phyloP scores from a whole-genome alignment of 208 protist species.

The Trypanosoma avium region DNA sequence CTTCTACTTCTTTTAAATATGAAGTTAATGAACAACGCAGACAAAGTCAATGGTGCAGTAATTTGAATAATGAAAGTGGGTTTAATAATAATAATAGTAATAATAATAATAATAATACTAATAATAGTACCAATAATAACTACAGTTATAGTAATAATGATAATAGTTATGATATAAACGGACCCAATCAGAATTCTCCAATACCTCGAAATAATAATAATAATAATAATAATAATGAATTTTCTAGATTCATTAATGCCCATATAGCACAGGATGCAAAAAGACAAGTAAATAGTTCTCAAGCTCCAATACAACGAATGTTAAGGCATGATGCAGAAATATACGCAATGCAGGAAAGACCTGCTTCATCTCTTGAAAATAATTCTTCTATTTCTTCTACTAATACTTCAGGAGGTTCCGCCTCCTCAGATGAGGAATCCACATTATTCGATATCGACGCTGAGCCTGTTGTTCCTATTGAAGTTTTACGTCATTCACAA shows the following conservation, averaged over 20 bases:
- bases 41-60: too few relatives aligned
- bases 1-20: too few relatives aligned
- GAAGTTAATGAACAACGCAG: too few relatives aligned
- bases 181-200: too few relatives aligned
- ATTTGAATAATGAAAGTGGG: not conserved
- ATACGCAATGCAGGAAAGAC: not conserved
- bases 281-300: not conserved
- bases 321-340: not conserved
- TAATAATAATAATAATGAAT: too few relatives aligned
- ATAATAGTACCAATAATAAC: not conserved
- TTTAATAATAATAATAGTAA: conserved; percentile 5
- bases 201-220: too few relatives aligned
- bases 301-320: not conserved
- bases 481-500: conserved; percentile 36
- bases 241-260: too few relatives aligned
- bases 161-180: too few relatives aligned
- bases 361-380: not conserved
- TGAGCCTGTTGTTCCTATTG: conserved; percentile 56
- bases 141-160: not conserved
- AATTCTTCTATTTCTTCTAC: not conserved
- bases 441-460: conserved; percentile 39
- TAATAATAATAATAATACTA: not conserved
- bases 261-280: not conserved
- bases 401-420: not conserved
- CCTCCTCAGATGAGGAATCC: not conserved